Conservation (phyloP, 768 basidiomycete genomes). For the Pulveroboletus sp. region DNA sequence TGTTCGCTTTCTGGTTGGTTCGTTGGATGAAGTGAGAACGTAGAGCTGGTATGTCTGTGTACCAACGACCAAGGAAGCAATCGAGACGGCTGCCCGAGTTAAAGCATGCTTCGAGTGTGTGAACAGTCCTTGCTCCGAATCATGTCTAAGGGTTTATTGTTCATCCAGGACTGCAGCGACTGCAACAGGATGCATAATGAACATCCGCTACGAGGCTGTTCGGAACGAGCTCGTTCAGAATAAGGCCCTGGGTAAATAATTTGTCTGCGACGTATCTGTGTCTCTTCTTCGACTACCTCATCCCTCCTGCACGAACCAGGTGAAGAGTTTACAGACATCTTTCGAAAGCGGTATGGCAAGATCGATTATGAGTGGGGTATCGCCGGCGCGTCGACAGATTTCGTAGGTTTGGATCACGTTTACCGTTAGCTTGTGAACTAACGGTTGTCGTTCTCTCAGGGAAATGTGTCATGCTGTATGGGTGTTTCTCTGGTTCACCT, state of each 20-base stretch:
- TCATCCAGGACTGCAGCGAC: slow-evolving; percentile 53
- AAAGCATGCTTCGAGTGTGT: slow-evolving; percentile 66
- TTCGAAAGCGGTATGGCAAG: slow-evolving; percentile 53
- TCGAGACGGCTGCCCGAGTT: slow-evolving; percentile 56
- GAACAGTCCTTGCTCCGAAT: neutral
- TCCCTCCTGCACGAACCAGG: slow-evolving; percentile 34
- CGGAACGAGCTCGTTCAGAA: slow-evolving; percentile 64
- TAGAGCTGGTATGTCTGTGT: too few species aligned
- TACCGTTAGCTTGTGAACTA: neutral
- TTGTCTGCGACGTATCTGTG: neutral
- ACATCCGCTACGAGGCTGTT: slow-evolving; percentile 34
- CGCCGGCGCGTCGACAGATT: slow-evolving; percentile 74
- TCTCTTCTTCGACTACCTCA: neutral
- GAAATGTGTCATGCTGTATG: slow-evolving; percentile 66
- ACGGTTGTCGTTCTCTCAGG: slow-evolving; percentile 8
- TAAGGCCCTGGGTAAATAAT: slow-evolving; percentile 45
- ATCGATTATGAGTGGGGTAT: slow-evolving; percentile 64
- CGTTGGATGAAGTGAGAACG: neutral
- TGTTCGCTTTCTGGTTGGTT: neutral
- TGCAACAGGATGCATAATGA: slow-evolving; percentile 59
- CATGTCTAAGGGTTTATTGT: neutral
- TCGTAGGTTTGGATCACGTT: slow-evolving; percentile 45
- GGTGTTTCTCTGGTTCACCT: neutral
- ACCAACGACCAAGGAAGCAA: slow-evolving; percentile 56
- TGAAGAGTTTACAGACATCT: slow-evolving; percentile 56